These are phyloP conservation scores for Yamadazyma laniorum DNA, from an alignment of 805 yeast genomes.

Conservation along the genomic window DNA sequence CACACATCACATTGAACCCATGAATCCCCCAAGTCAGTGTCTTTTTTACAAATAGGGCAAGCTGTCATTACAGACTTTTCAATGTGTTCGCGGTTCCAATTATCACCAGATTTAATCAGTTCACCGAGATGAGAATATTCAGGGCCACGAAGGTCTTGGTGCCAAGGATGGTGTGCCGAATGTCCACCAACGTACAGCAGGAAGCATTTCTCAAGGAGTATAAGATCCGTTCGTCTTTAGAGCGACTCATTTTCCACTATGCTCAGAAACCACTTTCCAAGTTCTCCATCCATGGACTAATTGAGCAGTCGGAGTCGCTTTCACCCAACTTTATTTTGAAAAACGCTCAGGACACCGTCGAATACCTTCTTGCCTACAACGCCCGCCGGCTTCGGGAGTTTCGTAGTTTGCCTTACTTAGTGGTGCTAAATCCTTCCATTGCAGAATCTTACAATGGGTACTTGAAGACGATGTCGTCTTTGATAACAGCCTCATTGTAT, in stretches of 20 bases:
- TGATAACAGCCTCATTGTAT: conserved; percentile 32
- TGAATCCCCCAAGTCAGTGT: conserved; percentile 2
- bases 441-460: conserved; percentile 74
- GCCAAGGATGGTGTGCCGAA: too few relatives aligned
- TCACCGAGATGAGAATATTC: too few relatives aligned
- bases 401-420: conserved; percentile 76
- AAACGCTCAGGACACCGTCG: conserved; percentile 56
- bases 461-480: conserved; percentile 56
- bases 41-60: conserved; percentile 1
- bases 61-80: not conserved
- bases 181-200: too few relatives aligned
- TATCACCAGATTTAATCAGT: too few relatives aligned
- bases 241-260: conserved; percentile 56
- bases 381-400: conserved; percentile 71
- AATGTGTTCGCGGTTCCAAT: too few relatives aligned
- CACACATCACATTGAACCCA: conserved; percentile 65
- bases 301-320: conserved; percentile 40
- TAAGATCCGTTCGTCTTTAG: conserved; percentile 56
- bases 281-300: conserved; percentile 50
- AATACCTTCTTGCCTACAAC: conserved; percentile 56
- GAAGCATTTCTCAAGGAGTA: conserved; percentile 50
- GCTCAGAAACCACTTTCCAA: conserved; percentile 53
- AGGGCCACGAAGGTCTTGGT: too few relatives aligned
- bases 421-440: conserved; percentile 82
- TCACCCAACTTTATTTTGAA: conserved; percentile 34